Conservation (phyloP, 345 rosid species). For the Rhodomyrtus tomentosa region DNA sequence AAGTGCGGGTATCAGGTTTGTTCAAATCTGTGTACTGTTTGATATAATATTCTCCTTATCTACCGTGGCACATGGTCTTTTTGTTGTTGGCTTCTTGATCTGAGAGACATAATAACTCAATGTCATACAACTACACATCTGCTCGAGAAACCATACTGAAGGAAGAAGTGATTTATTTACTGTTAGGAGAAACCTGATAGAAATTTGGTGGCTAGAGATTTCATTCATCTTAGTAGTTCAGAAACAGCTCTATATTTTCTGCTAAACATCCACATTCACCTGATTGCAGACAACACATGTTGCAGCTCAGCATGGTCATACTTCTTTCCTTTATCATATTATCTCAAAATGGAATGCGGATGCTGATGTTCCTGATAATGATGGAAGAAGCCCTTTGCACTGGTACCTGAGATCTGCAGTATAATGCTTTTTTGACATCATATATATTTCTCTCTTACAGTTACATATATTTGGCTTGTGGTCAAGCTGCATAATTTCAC, state of each 20-base stretch:
- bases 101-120: not conserved
- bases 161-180: not conserved
- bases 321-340: conserved; percentile 79
- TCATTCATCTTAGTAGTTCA: not conserved
- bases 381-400: conserved; percentile 95
- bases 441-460: not conserved
- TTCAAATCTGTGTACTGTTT: not conserved
- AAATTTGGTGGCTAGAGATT: not conserved
- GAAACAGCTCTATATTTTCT: not conserved
- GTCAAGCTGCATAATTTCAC: not conserved
- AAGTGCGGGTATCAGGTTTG: conserved; percentile 91
- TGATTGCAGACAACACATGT: conserved; percentile 79
- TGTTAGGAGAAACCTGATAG: not conserved
- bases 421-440: not conserved
- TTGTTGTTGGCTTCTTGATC: not conserved
- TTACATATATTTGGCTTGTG: not conserved
- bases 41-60: conserved; percentile 10
- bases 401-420: conserved; percentile 40
- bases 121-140: not conserved
- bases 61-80: not conserved
- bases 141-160: not conserved
- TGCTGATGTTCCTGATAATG: conserved; percentile 87
- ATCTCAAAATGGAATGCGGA: conserved; percentile 97
- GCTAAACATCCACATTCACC: not conserved
- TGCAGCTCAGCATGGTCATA: conserved; percentile 98